Evolutionary conservation across 2,329 filamentous ascomycete species (phyloP).

Genomic region (Aspergillus tubingensis): DNA sequence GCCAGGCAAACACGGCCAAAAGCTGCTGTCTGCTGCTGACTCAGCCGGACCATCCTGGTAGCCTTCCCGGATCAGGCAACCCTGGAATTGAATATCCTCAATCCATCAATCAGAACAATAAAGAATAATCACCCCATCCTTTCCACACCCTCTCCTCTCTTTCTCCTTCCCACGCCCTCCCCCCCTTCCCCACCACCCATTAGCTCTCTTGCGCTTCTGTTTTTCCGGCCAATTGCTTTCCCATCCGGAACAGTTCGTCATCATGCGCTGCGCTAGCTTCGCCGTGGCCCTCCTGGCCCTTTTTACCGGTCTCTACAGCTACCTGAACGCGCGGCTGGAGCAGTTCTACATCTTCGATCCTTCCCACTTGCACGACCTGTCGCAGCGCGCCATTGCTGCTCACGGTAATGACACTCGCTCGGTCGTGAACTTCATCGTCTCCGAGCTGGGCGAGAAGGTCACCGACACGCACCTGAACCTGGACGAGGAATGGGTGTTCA

Average conservation of each 20-base stretch:
- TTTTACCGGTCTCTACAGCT: conserved; percentile 39
- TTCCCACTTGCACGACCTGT: conserved; percentile 67
- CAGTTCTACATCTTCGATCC: conserved; percentile 74
- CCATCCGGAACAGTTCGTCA: background rate
- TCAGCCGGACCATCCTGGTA: background rate
- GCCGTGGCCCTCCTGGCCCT: conserved; percentile 38
- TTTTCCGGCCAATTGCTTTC: conserved; percentile 4
- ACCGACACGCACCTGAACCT: conserved; percentile 60
- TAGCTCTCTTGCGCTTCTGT: background rate
- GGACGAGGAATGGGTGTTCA: conserved; percentile 84
- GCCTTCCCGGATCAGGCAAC: background rate
- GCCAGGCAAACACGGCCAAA: background rate
- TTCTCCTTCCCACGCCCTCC: background rate
- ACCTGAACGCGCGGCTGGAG: conserved; percentile 41
- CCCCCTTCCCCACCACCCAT: background rate
- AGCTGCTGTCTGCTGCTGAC: background rate
- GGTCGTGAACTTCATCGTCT: conserved; percentile 69
- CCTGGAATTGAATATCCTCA: background rate
- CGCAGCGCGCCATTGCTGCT: conserved; percentile 63
- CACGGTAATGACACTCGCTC: conserved; percentile 75
- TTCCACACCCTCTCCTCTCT: background rate
- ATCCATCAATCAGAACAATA: conserved; percentile 4
- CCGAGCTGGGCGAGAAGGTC: conserved; percentile 61
- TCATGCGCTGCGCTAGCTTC: conserved; percentile 34
- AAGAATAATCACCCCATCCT: background rate